These are phyloP conservation scores for Lyophyllum semitale DNA, from an alignment of 768 basidiomycete genomes.

Conservation along the genomic window DNA sequence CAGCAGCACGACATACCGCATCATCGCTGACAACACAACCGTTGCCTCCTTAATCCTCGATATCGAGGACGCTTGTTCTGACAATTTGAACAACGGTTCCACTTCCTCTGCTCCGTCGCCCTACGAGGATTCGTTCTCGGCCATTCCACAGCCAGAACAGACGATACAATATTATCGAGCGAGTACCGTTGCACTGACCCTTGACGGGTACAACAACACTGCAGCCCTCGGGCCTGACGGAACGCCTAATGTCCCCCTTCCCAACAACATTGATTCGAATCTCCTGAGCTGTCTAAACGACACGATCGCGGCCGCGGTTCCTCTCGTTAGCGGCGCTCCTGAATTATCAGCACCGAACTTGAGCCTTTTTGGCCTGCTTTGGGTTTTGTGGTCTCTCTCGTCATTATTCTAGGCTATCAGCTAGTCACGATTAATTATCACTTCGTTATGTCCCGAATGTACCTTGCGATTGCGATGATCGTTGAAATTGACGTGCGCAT, in stretches of 20 bases:
- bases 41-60: constrained; percentile 38
- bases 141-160: constrained; percentile 49
- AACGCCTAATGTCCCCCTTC: constrained; percentile 51
- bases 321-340: constrained; percentile 47
- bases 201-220: constrained; percentile 71
- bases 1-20: constrained; percentile 37
- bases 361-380: constrained; percentile 22
- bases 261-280: constrained; percentile 46
- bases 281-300: constrained; percentile 60
- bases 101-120: constrained; percentile 22
- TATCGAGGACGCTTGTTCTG: constrained; percentile 39
- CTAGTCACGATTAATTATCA: not conserved
- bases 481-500: too few relatives aligned
- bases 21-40: constrained; percentile 49
- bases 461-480: not conserved
- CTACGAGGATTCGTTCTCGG: constrained; percentile 31
- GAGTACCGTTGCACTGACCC: constrained; percentile 59
- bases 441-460: not conserved
- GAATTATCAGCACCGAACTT: constrained; percentile 19
- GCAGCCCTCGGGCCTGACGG: constrained; percentile 43
- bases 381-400: constrained; percentile 20
- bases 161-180: constrained; percentile 71
- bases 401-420: constrained; percentile 3
- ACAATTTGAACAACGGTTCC: constrained; percentile 23
- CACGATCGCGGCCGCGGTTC: constrained; percentile 61